Percentiles rank a stretch among this genome's conserved stretches.
Evolutionary conservation across 2,329 filamentous ascomycete genomes (phyloP).

Genomic region (Talaromyces islandicus): DNA sequence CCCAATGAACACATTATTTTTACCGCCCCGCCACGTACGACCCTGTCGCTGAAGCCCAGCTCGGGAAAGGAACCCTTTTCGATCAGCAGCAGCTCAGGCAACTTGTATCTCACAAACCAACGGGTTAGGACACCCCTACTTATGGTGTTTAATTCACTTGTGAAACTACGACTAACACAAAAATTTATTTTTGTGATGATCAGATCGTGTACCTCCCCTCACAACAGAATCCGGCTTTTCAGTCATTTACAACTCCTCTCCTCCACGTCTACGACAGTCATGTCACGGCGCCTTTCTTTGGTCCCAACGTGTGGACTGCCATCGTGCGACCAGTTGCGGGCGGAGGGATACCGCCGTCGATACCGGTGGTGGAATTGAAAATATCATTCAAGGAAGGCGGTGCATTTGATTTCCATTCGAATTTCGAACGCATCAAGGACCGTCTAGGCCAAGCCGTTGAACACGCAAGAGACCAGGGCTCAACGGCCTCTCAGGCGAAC

Average conservation of each 20-base stretch:
- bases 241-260: constrained; percentile 85
- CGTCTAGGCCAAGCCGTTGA: constrained; percentile 75
- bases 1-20: constrained; percentile 77
- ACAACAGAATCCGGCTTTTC: constrained; percentile 60
- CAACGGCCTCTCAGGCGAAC: constrained; percentile 28
- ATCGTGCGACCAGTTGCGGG: constrained; percentile 73
- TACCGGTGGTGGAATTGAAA: constrained; percentile 70
- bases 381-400: constrained; percentile 91
- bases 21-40: constrained; percentile 72
- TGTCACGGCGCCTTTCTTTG: constrained; percentile 84
- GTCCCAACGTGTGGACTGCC: constrained; percentile 83
- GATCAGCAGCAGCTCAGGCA: constrained; percentile 67
- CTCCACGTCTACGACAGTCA: constrained; percentile 82
- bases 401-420: constrained; percentile 82
- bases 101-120: constrained; percentile 77
- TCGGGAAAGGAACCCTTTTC: constrained; percentile 59
- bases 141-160: constrained; percentile 6
- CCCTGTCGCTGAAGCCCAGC: constrained; percentile 66
- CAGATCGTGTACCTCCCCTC: constrained; percentile 84
- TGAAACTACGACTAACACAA: constrained; percentile 7
- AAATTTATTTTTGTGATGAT: constrained; percentile 3
- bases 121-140: constrained; percentile 51
- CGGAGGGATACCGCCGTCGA: constrained; percentile 71
- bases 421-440: constrained; percentile 79
- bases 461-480: constrained; percentile 60